A percentile compares a stretch with the other conserved stretches of the same genome.
These are phyloP conservation scores for Mangifera indica DNA, from an alignment of 345 rosid species.

Conservation along the genomic window DNA sequence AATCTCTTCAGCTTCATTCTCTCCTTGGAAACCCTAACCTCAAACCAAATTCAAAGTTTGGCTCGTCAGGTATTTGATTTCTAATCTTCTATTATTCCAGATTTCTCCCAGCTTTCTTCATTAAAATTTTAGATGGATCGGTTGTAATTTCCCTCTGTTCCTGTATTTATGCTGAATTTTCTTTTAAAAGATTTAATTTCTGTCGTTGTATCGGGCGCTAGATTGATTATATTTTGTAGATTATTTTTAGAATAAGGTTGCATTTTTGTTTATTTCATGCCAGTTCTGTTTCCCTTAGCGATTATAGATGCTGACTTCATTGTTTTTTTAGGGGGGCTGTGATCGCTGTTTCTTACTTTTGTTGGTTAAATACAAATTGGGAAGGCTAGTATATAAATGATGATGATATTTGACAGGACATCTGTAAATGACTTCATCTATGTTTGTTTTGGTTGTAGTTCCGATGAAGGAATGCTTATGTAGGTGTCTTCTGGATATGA, in stretches of 20 bases:
- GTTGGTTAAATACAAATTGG: background rate
- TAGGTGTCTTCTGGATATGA: background rate
- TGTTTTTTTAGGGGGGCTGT: background rate
- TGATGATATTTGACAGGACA: background rate
- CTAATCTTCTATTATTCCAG: background rate
- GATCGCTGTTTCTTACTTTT: background rate
- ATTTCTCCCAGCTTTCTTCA: background rate
- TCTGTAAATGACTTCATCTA: background rate
- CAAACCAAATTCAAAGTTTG: background rate
- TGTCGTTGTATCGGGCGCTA: background rate
- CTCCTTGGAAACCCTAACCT: conserved; percentile 15
- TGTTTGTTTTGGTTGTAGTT: too few relatives aligned
- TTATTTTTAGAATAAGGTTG: background rate
- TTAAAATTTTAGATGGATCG: background rate
- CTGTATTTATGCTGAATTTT: background rate
- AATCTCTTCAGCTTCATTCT: background rate
- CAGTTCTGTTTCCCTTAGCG: background rate
- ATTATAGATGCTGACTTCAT: background rate
- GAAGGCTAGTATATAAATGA: too few relatives aligned
- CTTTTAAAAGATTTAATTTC: background rate
- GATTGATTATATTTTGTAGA: background rate
- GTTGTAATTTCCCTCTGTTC: background rate
- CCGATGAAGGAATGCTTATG: background rate
- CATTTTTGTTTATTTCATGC: background rate
- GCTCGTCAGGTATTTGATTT: conserved; percentile 15